Base-by-base conservation (phyloP, 1,139 yeast species). In the Yamadazyma aaseri region DNA sequence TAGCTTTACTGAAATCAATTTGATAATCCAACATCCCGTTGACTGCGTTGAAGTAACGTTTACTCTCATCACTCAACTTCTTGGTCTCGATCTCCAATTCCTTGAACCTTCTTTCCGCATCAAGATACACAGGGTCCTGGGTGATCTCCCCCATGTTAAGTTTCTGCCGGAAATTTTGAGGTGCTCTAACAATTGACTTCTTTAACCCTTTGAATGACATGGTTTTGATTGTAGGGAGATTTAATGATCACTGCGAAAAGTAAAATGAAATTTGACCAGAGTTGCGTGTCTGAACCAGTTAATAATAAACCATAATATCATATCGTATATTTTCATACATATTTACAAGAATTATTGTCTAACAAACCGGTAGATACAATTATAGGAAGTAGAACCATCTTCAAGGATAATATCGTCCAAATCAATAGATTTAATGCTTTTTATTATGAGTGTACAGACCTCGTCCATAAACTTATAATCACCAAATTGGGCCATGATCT, bases 121-220 rank as follows among this genome's bases (percentile, higher is more conserved):
- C 99, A 32, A 75, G 74, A 57, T 89, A 92, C 14, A 92, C 96
- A 0, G 96, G 78, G 56, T 92, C 99, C 35, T 69, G 73, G 33
- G 96, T 86, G 35, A 76, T 71, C 33, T 82, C 85, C 26, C 96
- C 97, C 90, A 83, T 84, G 59, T 85, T 81, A 59, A 85, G 57
- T 67, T 83, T 85, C 55, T 81, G 87, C 47, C 90, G 80, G 52
- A 84, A 70, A 42, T 71, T 76, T 57, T 84, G 92, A 20, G 94
- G 94, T 3, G 96, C 95, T 65, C 98, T 74, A 31, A 79, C 79
- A 44, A 89, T 71, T 20, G 95, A 81, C 65, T 89, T 92, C 46
- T 86, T 86, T 51, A 92, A 68, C 33, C 98, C 98, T 61, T 90
- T 92, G 70, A 94, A 87, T 61, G 95, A 84, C 97, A 90, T 89